These are phyloP conservation scores for Barnettozyma botsteinii DNA, from an alignment of 805 yeast genomes.

Conservation along the genomic window DNA sequence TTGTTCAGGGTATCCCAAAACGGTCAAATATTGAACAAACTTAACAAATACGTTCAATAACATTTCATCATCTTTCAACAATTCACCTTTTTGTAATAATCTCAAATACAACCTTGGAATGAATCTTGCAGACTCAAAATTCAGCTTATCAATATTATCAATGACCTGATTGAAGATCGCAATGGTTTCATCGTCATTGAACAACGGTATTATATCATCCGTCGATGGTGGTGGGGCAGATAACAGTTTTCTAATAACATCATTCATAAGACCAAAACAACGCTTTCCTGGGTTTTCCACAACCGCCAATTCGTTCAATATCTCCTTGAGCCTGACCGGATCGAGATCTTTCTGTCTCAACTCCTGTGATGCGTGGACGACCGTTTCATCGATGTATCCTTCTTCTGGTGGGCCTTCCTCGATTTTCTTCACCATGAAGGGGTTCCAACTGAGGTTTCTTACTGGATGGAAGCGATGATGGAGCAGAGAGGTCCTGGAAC, in stretches of 20 bases:
- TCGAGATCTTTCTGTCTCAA: slow-evolving; percentile 4
- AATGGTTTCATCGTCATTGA: slow-evolving; percentile 6
- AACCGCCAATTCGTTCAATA: neutral
- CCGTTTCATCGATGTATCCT: slow-evolving; percentile 5
- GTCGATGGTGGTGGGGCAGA: neutral
- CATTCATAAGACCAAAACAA: slow-evolving; percentile 12
- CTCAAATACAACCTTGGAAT: slow-evolving; percentile 21
- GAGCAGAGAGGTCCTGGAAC: too few relatives aligned
- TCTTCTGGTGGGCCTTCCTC: slow-evolving; percentile 4
- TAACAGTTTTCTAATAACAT: slow-evolving; percentile 17
- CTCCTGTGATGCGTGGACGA: slow-evolving; percentile 10
- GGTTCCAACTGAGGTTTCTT: slow-evolving; percentile 10
- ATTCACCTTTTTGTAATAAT: slow-evolving; percentile 8
- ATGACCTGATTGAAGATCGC: slow-evolving; percentile 11
- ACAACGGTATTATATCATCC: slow-evolving; percentile 9
- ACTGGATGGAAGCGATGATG: too few relatives aligned
- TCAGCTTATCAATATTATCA: slow-evolving; percentile 9
- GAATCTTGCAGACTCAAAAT: slow-evolving; percentile 21
- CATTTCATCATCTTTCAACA: neutral
- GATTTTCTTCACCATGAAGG: slow-evolving; percentile 4
- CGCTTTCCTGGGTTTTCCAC: neutral
- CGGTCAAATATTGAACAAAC: slow-evolving; percentile 15
- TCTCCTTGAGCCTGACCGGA: slow-evolving; percentile 2
- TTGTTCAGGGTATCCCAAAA: slow-evolving; percentile 13
- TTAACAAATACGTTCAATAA: slow-evolving; percentile 8